Conservation (phyloP, 148 eudicot genomes). For the Fagopyrum esculentum region DNA sequence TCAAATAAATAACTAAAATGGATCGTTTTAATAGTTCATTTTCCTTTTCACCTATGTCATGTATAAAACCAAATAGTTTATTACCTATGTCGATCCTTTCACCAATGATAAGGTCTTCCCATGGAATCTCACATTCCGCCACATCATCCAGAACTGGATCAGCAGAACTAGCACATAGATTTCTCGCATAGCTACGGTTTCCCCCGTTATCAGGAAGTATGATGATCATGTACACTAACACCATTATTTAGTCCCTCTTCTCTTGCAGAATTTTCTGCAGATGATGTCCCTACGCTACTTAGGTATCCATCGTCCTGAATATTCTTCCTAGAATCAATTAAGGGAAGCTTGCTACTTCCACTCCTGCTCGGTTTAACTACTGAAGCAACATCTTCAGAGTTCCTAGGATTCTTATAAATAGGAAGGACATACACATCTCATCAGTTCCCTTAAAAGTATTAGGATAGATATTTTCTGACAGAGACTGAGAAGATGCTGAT, state of each 20-base stretch:
- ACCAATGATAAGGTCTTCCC: conserved; percentile 93
- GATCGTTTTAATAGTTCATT: not conserved
- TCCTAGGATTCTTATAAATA: conserved; percentile 19
- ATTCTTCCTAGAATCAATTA: conserved; percentile 20
- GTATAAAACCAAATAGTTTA: not conserved
- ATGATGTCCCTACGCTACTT: conserved; percentile 19
- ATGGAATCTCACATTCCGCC: conserved; percentile 85
- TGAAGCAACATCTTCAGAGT: conserved; percentile 21
- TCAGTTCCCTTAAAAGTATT: conserved; percentile 25
- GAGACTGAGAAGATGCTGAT: conserved; percentile 36
- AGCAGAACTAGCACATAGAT: conserved; percentile 27
- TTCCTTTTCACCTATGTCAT: not conserved
- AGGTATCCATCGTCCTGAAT: conserved; percentile 18
- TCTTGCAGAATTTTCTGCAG: conserved; percentile 18
- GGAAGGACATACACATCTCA: conserved; percentile 17
- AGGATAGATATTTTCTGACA: conserved; percentile 29
- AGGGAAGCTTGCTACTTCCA: conserved; percentile 18
- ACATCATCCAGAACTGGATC: conserved; percentile 86
- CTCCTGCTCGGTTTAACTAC: conserved; percentile 17
- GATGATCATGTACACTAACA: conserved; percentile 18
- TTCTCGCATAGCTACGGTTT: conserved; percentile 28
- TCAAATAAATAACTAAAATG: too few relatives aligned
- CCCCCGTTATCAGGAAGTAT: conserved; percentile 31
- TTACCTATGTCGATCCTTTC: conserved; percentile 98
- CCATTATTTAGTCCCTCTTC: conserved; percentile 24